These are phyloP conservation scores for Kodamaea fungicola DNA, from an alignment of 1,139 yeast genomes.

Conservation along the genomic window DNA sequence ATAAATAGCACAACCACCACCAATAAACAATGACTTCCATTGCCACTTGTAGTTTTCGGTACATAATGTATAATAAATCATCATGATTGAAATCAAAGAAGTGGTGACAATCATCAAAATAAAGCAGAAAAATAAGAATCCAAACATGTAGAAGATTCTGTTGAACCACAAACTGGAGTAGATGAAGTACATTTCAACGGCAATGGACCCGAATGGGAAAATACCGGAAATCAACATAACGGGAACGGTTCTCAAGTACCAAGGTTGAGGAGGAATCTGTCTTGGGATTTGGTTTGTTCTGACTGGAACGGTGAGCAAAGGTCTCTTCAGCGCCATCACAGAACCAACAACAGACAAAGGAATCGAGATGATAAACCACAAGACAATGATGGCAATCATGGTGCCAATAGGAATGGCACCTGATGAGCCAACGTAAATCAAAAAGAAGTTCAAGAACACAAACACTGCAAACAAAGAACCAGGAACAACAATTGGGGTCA, in stretches of 20 bases:
- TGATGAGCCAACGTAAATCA: slow-evolving; percentile 75
- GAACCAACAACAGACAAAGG: slow-evolving; percentile 86
- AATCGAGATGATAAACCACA: slow-evolving; percentile 84
- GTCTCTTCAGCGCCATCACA: slow-evolving; percentile 66
- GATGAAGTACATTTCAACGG: slow-evolving; percentile 88
- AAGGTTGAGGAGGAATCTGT: slow-evolving; percentile 89
- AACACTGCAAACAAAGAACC: slow-evolving; percentile 65
- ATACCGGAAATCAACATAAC: slow-evolving; percentile 78
- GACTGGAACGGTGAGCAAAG: slow-evolving; percentile 64
- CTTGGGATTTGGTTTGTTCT: slow-evolving; percentile 93
- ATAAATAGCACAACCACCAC: slow-evolving; percentile 87
- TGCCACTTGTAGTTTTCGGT: slow-evolving; percentile 96
- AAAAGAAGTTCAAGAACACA: slow-evolving; percentile 73
- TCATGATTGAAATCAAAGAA: slow-evolving; percentile 71
- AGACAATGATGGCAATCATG: slow-evolving; percentile 70
- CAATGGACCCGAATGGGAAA: slow-evolving; percentile 92
- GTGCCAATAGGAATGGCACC: slow-evolving; percentile 96
- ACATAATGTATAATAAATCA: slow-evolving; percentile 82
- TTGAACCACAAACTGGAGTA: slow-evolving; percentile 92
- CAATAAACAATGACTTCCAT: slow-evolving; percentile 86
- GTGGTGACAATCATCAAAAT: slow-evolving; percentile 79
- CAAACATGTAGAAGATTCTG: slow-evolving; percentile 94
- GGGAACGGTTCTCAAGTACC: slow-evolving; percentile 69
- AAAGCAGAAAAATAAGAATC: slow-evolving; percentile 87
- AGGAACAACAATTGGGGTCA: slow-evolving; percentile 85